Base-by-base conservation (phyloP, 2,329 filamentous ascomycete genomes). In the Fusarium sp. region DNA sequence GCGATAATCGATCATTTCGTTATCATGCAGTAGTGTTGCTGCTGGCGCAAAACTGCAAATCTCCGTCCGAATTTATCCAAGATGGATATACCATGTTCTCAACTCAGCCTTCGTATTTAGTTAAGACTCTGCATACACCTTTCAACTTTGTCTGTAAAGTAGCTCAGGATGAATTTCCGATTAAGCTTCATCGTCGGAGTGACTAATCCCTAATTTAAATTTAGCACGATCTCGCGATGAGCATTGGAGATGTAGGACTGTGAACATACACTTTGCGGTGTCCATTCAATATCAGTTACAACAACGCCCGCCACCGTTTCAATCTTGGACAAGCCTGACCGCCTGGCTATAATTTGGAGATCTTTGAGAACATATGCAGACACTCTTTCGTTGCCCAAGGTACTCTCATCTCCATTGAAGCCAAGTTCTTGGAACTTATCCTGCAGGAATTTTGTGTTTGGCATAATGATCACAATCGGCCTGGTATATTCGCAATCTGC, bases 391-490 rank as follows among this genome's bases (percentile, higher is more conserved):
- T n/a, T 44, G 41, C 41, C 17, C n/a, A 44, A 44, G 14, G 41
- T 24, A 44, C 41, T 44, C 8, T n/a, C 41, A 44, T 44, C 41
- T 9, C 92, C 91, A 63, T 89, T 82, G 62, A 97, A 89, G 48
- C 91, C 92, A 55, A 88, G 82, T 64, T 87, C 86, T 76, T 85
- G 83, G 7, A 91, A 92, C 72, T 91, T 85, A 56, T 89, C 89
- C 59, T 85, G 85, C 24, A 94, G 83, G 13, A 87, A 86, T 78
- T 90, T 89, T 78, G 93, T 91, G 72, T 90, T 90, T 59, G 91
- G 88, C 76, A 90, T 87, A 68, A 98, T 92, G 77, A 98, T 89
- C 39, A 95, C 95, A 66, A 98, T 88, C 11, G 95, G 94, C 79
- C 94, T 93, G 71, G 90, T 87, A 82, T 94, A 89, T 75, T 92